Evolutionary conservation across 129 eudicot genomes (phyloP).

Genomic region (Tagetes erecta): DNA sequence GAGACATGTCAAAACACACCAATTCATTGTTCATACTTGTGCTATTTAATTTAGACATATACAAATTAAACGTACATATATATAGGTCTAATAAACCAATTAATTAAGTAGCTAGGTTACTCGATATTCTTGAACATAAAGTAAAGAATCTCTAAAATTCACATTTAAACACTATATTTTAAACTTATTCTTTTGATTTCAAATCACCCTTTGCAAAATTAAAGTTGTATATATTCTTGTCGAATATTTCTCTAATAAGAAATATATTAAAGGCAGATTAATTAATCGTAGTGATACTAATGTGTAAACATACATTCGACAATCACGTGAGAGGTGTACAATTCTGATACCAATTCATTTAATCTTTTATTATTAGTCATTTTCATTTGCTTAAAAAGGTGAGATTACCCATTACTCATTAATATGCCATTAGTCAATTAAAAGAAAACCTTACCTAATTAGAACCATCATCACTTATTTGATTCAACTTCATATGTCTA

Average conservation of each 20-base stretch:
- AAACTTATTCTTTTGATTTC: not conserved
- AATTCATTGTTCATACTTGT: not conserved
- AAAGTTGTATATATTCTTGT: not conserved
- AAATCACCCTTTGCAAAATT: not conserved
- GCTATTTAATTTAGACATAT: not conserved
- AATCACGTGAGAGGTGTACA: slow-evolving; percentile 36
- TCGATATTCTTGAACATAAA: not conserved
- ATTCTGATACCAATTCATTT: slow-evolving; percentile 24
- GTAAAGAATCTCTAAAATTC: not conserved
- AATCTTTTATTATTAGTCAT: slow-evolving; percentile 32
- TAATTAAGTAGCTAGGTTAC: not conserved
- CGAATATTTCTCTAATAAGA: slow-evolving; percentile 10
- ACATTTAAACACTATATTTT: not conserved
- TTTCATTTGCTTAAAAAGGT: slow-evolving; percentile 30
- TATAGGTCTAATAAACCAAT: no score
- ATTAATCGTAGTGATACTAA: slow-evolving; percentile 13
- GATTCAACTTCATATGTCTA: slow-evolving; percentile 29
- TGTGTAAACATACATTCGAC: slow-evolving; percentile 32
- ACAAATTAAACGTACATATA: not conserved
- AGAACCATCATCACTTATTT: slow-evolving; percentile 15
- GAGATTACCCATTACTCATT: slow-evolving; percentile 29
- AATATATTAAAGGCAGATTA: slow-evolving; percentile 22
- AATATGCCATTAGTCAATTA: slow-evolving; percentile 22
- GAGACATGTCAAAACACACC: not conserved
- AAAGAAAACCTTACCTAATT: slow-evolving; percentile 26